Percentiles rank a stretch among this genome's conserved stretches.
Conservation (phyloP, 176 grass and related monocot genomes). For the Lolium multiflorum region DNA sequence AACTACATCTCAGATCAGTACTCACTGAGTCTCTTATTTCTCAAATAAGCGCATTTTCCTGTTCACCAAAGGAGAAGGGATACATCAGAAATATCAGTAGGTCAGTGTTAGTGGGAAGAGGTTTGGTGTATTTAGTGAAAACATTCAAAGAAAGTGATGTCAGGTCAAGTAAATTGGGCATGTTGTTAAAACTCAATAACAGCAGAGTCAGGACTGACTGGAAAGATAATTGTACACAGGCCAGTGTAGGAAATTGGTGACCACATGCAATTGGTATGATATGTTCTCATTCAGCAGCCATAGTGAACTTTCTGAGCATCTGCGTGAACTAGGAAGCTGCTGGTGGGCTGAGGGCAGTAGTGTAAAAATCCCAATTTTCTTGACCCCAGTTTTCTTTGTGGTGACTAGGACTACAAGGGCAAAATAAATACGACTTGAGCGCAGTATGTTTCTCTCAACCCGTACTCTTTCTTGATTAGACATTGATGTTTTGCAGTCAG, state of each 20-base stretch:
- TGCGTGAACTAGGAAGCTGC: slow-evolving; percentile 4
- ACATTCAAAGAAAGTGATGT: not conserved
- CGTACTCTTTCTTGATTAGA: slow-evolving; percentile 14
- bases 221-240: slow-evolving; percentile 1
- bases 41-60: not conserved
- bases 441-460: not conserved
- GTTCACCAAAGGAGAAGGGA: not conserved
- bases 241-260: not conserved
- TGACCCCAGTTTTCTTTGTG: slow-evolving; percentile 1
- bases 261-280: too few species aligned
- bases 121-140: not conserved
- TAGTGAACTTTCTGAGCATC: too few species aligned
- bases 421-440: too few species aligned
- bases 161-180: not conserved
- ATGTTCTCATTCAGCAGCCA: too few species aligned
- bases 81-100: not conserved
- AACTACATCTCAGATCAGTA: not conserved
- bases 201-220: slow-evolving; percentile 18
- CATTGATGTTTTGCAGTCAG: not conserved
- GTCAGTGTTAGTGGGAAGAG: not conserved
- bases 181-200: not conserved
- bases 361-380: slow-evolving; percentile 3
- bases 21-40: slow-evolving; percentile 32
- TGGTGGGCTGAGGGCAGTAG: not conserved
- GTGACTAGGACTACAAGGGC: not conserved